Evolutionary conservation across 257 asterid species (phyloP).

Genomic region (Lavandula angustifolia): DNA sequence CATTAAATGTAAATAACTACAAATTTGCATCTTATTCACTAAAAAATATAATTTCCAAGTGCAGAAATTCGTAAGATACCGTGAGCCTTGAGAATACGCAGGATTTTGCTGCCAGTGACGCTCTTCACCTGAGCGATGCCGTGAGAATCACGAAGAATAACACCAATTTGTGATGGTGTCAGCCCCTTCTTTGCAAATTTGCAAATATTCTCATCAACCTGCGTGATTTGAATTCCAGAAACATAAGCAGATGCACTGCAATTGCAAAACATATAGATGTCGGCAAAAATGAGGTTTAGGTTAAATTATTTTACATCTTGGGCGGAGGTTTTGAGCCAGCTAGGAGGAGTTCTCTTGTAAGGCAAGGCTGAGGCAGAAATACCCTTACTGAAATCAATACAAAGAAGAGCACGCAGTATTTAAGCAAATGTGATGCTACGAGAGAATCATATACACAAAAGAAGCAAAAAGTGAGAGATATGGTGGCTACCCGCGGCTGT

Average conservation of each 20-base stretch:
- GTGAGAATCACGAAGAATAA: constrained; percentile 56
- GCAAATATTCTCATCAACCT: constrained; percentile 53
- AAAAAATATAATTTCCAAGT: background rate
- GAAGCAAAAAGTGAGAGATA: background rate
- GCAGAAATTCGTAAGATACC: constrained; percentile 29
- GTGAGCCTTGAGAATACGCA: constrained; percentile 55
- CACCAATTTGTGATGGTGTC: constrained; percentile 57
- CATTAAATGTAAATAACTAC: background rate
- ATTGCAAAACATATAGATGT: background rate
- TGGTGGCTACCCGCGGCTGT: constrained; percentile 67
- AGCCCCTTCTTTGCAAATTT: constrained; percentile 51
- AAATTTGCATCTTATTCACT: background rate
- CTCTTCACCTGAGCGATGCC: constrained; percentile 61
- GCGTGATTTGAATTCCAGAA: background rate
- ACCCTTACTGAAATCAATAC: constrained; percentile 43
- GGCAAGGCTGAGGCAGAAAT: constrained; percentile 57
- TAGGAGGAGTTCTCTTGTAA: constrained; percentile 50
- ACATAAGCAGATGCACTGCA: background rate
- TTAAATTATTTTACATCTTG: constrained; percentile 39
- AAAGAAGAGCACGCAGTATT: background rate
- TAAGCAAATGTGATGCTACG: constrained; percentile 17
- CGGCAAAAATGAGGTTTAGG: no score
- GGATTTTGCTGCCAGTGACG: constrained; percentile 53
- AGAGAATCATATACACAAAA: background rate
- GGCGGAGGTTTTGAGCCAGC: constrained; percentile 49